These are phyloP conservation scores for Umbelopsis ramanniana DNA, from an alignment of 192 early-diverging fungal species.

Conservation along the genomic window DNA sequence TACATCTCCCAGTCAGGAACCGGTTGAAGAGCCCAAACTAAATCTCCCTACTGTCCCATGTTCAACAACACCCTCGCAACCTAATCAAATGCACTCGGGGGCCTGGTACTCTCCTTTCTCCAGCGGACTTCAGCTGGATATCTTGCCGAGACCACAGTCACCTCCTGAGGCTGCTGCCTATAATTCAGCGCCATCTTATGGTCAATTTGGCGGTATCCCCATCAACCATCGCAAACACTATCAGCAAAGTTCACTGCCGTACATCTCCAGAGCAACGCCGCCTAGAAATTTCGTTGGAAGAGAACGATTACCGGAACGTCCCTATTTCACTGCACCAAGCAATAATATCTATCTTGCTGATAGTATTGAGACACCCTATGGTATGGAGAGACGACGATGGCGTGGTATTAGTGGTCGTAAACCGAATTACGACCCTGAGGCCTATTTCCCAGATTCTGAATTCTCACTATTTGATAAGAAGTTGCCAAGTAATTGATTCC, in stretches of 20 bases:
- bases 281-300: slow-evolving; percentile 12
- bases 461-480: slow-evolving; percentile 22
- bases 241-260: slow-evolving; percentile 11
- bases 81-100: not conserved
- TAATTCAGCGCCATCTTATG: not conserved
- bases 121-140: slow-evolving; percentile 10
- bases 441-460: not conserved
- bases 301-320: slow-evolving; percentile 8
- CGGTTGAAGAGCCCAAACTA: not conserved
- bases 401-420: not conserved
- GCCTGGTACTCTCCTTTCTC: slow-evolving; percentile 15
- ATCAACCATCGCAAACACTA: slow-evolving; percentile 14
- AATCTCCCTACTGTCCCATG: not conserved
- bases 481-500: not conserved
- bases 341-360: not conserved
- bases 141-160: not conserved
- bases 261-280: not conserved
- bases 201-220: not conserved
- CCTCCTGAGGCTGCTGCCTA: not conserved
- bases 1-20: not conserved
- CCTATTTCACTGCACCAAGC: not conserved
- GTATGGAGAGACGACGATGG: slow-evolving; percentile 11
- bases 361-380: not conserved
- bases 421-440: not conserved
- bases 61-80: not conserved